Evolutionary conservation across 2,329 filamentous ascomycete genomes (phyloP), one percentile per base, ranked within the genome.

Genomic region (Exophiala spinifera): DNA sequence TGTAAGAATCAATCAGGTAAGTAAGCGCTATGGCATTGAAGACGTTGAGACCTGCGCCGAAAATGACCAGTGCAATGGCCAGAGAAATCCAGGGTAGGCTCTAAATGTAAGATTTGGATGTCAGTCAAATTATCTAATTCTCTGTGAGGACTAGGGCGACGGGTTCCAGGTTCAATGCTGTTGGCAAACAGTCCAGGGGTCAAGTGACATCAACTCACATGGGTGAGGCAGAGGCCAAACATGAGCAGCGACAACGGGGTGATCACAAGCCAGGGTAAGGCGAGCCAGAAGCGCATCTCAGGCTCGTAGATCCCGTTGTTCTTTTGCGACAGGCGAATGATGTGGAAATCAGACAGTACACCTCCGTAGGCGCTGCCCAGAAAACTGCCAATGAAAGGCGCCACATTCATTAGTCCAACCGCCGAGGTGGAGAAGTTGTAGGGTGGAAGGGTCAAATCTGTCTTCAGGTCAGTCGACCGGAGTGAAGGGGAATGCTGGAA

Each of bases 291-390:
- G 1, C 75, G 69, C 72, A 78, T 77, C 61, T 78, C 76, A 1
- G 76, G 73, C 63, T 78, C 76, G 44, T 74, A 75, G 55, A 75
- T 71, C 25, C 75, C 75, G 21, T 67, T 66, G 59, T 78, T 78
- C 10, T 67, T 65, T 17, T 69, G 69, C 3, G 76, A 72, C 48
- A 76, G 68, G 23, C 61, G 65, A 15, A 72, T 50, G 37, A 75
- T 70, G 0, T 64, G 64, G 65, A 66, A 67, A 37, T 76, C 74
- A 0, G 66, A 64, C 1, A 75, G 47, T 0, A 66, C 63, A 0
- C 74, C 74, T 1, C 70, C 70, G 43, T 72, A 73, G 0, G 74
- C 21, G 0, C 64, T 63, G 0, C 72, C 73, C 14, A 76, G 56
- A 0, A 72, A n/a, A 10, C 69, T 72, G 0, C 74, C 73, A 1